Evolutionary conservation across 2,329 filamentous ascomycete species (phyloP), one percentile per base, ranked within the genome.

Genomic region (Myriosclerotinia curreyana): DNA sequence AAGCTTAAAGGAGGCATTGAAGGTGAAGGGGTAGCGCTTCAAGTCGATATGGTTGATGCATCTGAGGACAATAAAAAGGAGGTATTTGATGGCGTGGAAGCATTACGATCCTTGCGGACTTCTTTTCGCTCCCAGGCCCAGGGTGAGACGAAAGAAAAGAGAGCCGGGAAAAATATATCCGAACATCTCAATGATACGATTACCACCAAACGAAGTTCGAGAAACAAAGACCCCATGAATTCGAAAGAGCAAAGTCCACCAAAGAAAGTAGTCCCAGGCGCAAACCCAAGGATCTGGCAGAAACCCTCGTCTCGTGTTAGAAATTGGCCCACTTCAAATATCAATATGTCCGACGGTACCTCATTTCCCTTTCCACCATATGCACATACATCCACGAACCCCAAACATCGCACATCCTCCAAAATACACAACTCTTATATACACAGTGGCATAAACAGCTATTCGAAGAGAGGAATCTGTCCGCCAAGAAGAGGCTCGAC

Each of bases 1-100:
- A 66, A 67, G 28, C 69, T 72, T 36, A 42, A 50, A 20, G 59
- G 40, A 4, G 48, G 31, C 22, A 49, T 55, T 8, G 48, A 60
- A 52, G 66, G 68, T 25, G 69, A 69, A 44, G 67, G 66, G 0
- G 64, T 69, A 8, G 62, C 40, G 8, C 53, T 62, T n/a, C n/a
- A 22, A 22, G 17, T 38, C 7, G 22, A 31, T 8, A 34, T 42
- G 14, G 36, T 44, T 15, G n/a, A 11, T 4, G 54, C 22, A n/a
- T 20, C 3, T 31, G 3, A 36, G 14, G 7, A 25, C 20, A 25
- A 48, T n/a, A 36, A 58, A 36, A 58, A 36, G 8, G 54, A n/a
- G 36, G 58, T 17, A 40, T 50, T 22, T 6, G 3, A 58, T 34
- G 31, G 34, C 12, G 44, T 42, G 22, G 60, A 63, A 36, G 31